phyloP scores from a whole-genome alignment of 345 rosid genomes.

The Lepidium aucheri region DNA sequence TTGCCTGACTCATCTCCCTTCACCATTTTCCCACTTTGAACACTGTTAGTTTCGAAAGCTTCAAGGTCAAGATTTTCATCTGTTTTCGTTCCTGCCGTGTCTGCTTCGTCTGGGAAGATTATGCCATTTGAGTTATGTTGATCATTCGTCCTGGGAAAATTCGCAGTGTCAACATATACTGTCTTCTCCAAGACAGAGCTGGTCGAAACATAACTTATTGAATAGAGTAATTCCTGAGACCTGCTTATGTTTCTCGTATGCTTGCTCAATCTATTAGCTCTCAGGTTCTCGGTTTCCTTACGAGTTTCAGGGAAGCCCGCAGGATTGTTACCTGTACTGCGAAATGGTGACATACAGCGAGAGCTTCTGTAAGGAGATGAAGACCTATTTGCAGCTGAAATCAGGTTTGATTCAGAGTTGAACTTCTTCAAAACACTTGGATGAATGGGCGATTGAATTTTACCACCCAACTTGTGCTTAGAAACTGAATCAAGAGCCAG shows the following conservation, averaged over 20 bases:
- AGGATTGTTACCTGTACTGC: conserved; percentile 39
- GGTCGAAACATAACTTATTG: conserved; percentile 19
- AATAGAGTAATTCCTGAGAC: conserved; percentile 41
- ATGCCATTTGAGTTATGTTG: conserved; percentile 27
- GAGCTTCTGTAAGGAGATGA: conserved; percentile 55
- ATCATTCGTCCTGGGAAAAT: not conserved
- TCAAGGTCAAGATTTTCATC: conserved; percentile 16
- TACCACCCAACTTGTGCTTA: conserved; percentile 31
- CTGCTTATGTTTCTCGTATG: conserved; percentile 33
- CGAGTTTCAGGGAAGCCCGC: conserved; percentile 41
- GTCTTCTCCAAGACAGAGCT: conserved; percentile 58
- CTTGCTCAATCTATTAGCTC: conserved; percentile 35
- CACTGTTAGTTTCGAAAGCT: conserved; percentile 21
- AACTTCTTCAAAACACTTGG: conserved; percentile 29
- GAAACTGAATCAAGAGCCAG: conserved; percentile 30
- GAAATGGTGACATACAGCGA: conserved; percentile 44
- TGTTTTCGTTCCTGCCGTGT: conserved; percentile 5
- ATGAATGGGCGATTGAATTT: conserved; percentile 37
- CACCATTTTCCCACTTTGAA: conserved; percentile 12
- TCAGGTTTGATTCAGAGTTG: conserved; percentile 32
- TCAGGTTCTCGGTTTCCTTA: conserved; percentile 47
- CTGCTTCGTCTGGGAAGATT: conserved; percentile 17
- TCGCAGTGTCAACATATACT: conserved; percentile 52
- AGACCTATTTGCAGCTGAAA: conserved; percentile 29
- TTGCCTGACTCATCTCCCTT: conserved; percentile 22